Evolutionary conservation across 2,329 filamentous ascomycete species (phyloP), one percentile per base, ranked within the genome.

Genomic region (Pyrenophora tritici-repentis): DNA sequence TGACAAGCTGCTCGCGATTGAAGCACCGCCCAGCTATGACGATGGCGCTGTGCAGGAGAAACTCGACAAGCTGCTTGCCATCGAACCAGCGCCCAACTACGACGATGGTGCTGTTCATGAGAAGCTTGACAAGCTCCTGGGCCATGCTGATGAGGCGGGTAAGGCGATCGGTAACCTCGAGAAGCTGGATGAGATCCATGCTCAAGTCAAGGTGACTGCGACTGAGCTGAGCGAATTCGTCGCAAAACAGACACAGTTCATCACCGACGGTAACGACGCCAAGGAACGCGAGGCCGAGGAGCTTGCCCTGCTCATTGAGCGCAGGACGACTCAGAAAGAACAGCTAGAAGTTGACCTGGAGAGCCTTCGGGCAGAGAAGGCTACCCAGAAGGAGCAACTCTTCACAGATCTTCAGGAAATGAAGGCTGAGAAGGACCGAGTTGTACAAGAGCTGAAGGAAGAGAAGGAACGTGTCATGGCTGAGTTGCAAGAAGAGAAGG

Each of bases 121-220:
- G 52, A 79, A 80, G 63, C 76, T 81, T 13, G 76, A 80, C 59
- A 76, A 76, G 59, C 73, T 85, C 18, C 74, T 91, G 34, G 83
- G 83, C 7, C 69, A 73, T 33, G 85, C 83, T 26, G 80, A 85
- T 20, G 81, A 83, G 16, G 83, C 89, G 0, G 83, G 83, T 43
- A 86, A 90, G 66, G 85, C 89, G 1, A 83, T 90, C 31, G 80
- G 82, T 4, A 90, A 92, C 61, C 83, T 97, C 38, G 87, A 89
- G 56, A 89, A 90, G 18, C 82, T 99, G 4, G 91, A 97, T 61
- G 84, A 91, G 71, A 94, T 97, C 42, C 91, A 97, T 66, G 83
- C 89, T 58, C 89, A 96, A 61, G 91, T 99, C 49, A 85, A 90
- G 70, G 82, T 86, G 52, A 96, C 91, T 1, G 91, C 93, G 1